phyloP scores from a whole-genome alignment of 2,329 filamentous ascomycete genomes.

The Fusarium clavum region DNA sequence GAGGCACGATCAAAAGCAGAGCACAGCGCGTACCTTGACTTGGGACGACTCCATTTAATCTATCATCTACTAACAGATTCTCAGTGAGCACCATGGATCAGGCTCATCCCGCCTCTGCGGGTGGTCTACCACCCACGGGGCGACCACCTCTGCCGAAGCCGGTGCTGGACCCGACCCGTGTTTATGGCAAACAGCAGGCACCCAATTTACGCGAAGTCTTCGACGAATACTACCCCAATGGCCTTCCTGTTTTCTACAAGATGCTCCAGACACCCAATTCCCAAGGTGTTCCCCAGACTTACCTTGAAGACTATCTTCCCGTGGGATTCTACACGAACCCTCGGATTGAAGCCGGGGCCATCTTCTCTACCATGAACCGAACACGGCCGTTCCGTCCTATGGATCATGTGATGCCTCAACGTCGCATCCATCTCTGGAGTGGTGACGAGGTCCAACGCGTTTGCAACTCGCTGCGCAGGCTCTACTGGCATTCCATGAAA shows the following conservation, averaged over 20 bases:
- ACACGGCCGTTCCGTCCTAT: constrained; percentile 47
- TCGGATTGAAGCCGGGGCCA: constrained; percentile 47
- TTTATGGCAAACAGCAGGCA: constrained; percentile 42
- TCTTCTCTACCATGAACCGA: constrained; percentile 56
- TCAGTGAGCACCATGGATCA: constrained; percentile 34
- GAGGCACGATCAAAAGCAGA: background rate
- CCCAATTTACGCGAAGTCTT: constrained; percentile 45
- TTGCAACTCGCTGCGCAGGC: constrained; percentile 55
- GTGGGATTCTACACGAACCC: constrained; percentile 54
- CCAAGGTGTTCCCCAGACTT: constrained; percentile 45
- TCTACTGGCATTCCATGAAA: constrained; percentile 53
- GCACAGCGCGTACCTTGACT: background rate
- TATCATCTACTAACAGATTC: constrained; percentile 17
- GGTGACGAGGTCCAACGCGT: constrained; percentile 53
- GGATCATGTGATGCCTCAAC: constrained; percentile 45
- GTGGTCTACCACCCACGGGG: constrained; percentile 19
- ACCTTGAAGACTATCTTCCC: constrained; percentile 53
- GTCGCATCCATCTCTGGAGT: constrained; percentile 54
- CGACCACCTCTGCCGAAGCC: constrained; percentile 29
- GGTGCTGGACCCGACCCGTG: constrained; percentile 36
- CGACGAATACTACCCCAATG: constrained; percentile 51
- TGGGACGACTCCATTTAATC: background rate
- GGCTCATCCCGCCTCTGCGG: constrained; percentile 5
- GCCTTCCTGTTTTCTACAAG: constrained; percentile 51
- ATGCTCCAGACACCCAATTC: constrained; percentile 47